These are phyloP conservation scores for Nicotiana undulata DNA, from an alignment of 257 asterid species.

Conservation along the genomic window DNA sequence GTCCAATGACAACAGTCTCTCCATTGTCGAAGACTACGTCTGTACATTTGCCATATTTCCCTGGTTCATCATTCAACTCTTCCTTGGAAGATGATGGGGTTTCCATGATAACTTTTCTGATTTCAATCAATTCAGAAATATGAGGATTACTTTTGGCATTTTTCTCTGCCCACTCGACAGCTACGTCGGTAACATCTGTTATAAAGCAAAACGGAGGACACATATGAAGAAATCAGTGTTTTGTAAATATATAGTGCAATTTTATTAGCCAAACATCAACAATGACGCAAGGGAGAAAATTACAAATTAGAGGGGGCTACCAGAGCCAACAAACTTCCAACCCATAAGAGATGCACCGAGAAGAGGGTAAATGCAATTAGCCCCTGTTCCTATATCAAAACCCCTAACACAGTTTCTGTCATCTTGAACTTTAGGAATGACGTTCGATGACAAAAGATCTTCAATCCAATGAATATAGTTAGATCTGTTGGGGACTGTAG, in stretches of 20 bases:
- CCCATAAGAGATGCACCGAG: slow-evolving; percentile 94
- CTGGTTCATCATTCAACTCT: slow-evolving; percentile 17
- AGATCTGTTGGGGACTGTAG: slow-evolving; percentile 88
- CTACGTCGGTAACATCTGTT: slow-evolving; percentile 79
- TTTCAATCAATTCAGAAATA: slow-evolving; percentile 59
- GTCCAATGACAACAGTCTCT: slow-evolving; percentile 12
- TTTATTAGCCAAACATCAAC: background rate
- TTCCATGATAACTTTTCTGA: slow-evolving; percentile 44
- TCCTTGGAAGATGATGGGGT: slow-evolving; percentile 5
- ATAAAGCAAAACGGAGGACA: background rate
- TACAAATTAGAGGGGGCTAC: slow-evolving; percentile 23
- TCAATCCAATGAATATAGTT: slow-evolving; percentile 96
- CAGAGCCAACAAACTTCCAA: slow-evolving; percentile 92
- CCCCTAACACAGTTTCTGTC: slow-evolving; percentile 40
- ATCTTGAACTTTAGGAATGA: slow-evolving; percentile 25
- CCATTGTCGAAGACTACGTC: slow-evolving; percentile 1
- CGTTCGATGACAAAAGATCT: slow-evolving; percentile 66
- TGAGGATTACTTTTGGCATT: slow-evolving; percentile 73
- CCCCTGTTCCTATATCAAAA: slow-evolving; percentile 94
- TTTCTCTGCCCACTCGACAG: slow-evolving; percentile 79
- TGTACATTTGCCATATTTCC: slow-evolving; percentile 13
- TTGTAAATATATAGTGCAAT: background rate
- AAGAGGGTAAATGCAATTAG: slow-evolving; percentile 95
- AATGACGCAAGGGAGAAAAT: background rate
- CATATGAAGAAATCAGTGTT: background rate